Percentiles rank a stretch among this genome's conserved stretches.
phyloP scores from a whole-genome alignment of 1,284 basidiomycete species.

The Cutaneotrichosporon curvatum region DNA sequence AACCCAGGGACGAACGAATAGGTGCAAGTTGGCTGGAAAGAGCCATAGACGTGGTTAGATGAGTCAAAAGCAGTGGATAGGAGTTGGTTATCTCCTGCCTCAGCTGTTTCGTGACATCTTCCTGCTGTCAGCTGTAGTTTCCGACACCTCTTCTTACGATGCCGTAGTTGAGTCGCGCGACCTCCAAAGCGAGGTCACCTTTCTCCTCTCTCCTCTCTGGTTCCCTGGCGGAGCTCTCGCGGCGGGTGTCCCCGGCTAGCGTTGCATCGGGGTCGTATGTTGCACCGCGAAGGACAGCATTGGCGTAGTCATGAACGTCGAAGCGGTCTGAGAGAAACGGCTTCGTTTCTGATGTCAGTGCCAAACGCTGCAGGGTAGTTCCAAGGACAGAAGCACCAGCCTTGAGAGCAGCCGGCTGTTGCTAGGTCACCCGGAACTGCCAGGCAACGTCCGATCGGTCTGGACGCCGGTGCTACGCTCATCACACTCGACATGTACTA shows the following conservation, averaged over 20 bases:
- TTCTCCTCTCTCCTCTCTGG: conserved; percentile 43
- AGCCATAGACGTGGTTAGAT: conserved; percentile 58
- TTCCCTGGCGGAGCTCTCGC: conserved; percentile 2
- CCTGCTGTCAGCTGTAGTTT: conserved; percentile 38
- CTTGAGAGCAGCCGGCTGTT: too few relatives aligned
- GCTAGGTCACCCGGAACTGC: neutral
- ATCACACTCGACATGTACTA: too few relatives aligned
- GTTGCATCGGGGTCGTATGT: conserved; percentile 53
- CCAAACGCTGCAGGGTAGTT: too few relatives aligned
- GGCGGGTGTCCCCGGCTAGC: neutral
- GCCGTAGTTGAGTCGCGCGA: conserved; percentile 71
- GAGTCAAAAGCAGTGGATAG: conserved; percentile 45
- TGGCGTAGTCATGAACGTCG: conserved; percentile 80
- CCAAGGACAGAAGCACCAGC: neutral
- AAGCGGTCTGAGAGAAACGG: conserved; percentile 55
- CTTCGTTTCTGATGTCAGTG: conserved; percentile 32
- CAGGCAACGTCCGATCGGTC: too few relatives aligned
- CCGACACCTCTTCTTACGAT: conserved; percentile 46
- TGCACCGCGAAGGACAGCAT: conserved; percentile 73
- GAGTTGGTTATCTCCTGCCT: conserved; percentile 53
- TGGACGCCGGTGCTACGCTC: too few relatives aligned
- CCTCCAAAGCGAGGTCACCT: conserved; percentile 77
- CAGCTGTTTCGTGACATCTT: conserved; percentile 81
- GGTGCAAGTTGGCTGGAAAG: conserved; percentile 49
- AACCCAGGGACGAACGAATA: conserved; percentile 38